phyloP scores from a whole-genome alignment of 108 stramenopile species.

The Parmales sp. region DNA sequence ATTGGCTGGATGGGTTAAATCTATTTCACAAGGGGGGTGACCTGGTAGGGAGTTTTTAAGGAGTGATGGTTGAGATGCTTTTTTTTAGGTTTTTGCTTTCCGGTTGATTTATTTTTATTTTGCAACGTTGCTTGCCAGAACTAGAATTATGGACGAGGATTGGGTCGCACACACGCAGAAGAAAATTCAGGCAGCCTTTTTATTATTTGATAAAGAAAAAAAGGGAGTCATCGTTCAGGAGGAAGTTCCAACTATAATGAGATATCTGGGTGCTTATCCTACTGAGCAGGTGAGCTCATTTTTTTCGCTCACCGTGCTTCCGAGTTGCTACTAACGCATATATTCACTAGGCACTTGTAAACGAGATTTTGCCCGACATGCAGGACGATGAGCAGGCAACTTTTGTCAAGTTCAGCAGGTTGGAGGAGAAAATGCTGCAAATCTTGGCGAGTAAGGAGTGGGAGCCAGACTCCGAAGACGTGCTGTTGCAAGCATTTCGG shows the following conservation, averaged over 20 bases:
- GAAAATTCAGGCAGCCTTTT: constrained; percentile 35
- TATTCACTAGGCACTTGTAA: constrained; percentile 28
- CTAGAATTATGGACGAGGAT: no score
- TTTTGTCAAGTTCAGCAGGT: constrained; percentile 23
- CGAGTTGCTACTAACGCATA: no score
- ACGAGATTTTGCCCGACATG: constrained; percentile 38
- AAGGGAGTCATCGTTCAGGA: constrained; percentile 36
- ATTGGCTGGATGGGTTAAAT: no score
- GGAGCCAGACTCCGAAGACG: constrained; percentile 34
- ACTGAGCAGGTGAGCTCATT: no score
- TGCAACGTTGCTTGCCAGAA: no score
- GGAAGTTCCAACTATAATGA: constrained; percentile 39
- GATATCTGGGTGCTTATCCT: constrained; percentile 37
- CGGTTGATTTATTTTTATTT: no score
- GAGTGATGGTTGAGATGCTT: no score
- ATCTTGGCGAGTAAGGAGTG: constrained; percentile 31
- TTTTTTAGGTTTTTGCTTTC: no score
- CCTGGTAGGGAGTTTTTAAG: no score
- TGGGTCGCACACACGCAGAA: no score
- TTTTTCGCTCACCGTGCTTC: no score
- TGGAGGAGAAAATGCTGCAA: constrained; percentile 38
- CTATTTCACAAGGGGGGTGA: no score
- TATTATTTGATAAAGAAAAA: constrained; percentile 39
- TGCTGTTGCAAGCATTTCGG: constrained; percentile 36
- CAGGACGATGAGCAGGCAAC: constrained; percentile 37